Conservation (phyloP, 1,284 basidiomycete genomes). For the Leccinum pachyderme region DNA sequence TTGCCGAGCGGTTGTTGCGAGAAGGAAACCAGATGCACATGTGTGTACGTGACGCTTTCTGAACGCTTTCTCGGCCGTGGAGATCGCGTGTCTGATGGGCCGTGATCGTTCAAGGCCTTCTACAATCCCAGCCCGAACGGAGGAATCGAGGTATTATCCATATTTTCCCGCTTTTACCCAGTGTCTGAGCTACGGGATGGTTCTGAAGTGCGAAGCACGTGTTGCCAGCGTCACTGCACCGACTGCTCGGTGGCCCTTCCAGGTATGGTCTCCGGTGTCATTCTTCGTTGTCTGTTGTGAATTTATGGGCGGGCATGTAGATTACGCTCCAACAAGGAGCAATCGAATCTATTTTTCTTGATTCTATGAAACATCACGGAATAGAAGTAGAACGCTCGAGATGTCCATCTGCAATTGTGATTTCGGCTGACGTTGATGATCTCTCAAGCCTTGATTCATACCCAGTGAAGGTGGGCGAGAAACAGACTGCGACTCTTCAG, state of each 20-base stretch:
- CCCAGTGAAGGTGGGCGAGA: slow-evolving; percentile 50
- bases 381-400: slow-evolving; percentile 57
- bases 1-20: slow-evolving; percentile 57
- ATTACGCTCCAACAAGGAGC: slow-evolving; percentile 69
- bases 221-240: slow-evolving; percentile 56
- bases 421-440: slow-evolving; percentile 42
- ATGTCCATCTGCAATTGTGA: slow-evolving; percentile 50
- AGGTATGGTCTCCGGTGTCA: slow-evolving; percentile 37
- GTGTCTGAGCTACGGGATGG: not conserved
- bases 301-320: slow-evolving; percentile 30
- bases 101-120: slow-evolving; percentile 49
- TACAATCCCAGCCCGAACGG: slow-evolving; percentile 61
- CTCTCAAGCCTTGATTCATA: slow-evolving; percentile 45
- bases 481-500: not conserved
- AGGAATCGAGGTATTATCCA: slow-evolving; percentile 51
- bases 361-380: slow-evolving; percentile 52
- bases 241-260: slow-evolving; percentile 63
- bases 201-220: slow-evolving; percentile 53
- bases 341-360: slow-evolving; percentile 66
- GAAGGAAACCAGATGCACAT: slow-evolving; percentile 70
- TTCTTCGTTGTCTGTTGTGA: not conserved
- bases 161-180: not conserved
- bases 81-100: not conserved
- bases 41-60: slow-evolving; percentile 43
- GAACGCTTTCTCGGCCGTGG: slow-evolving; percentile 38